Percentiles rank a stretch among this genome's conserved stretches.
phyloP scores from a whole-genome alignment of 306 rosid genomes.

The Lablab purpureus region DNA sequence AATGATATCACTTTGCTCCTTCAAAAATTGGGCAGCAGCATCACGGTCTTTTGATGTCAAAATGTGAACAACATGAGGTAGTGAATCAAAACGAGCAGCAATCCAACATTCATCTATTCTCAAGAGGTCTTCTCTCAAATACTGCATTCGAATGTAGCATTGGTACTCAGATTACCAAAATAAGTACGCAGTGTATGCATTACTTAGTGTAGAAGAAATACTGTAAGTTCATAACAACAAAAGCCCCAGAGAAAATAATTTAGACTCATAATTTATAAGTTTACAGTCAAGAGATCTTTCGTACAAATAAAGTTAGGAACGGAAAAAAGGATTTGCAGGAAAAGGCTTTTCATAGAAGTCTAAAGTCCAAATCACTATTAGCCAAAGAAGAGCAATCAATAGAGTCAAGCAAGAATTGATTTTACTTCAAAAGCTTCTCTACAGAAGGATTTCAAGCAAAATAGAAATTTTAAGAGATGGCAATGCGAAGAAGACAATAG shows the following conservation, averaged over 20 bases:
- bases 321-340: too few relatives aligned
- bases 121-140: slow-evolving; percentile 82
- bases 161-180: slow-evolving; percentile 42
- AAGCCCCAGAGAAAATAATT: not conserved
- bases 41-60: slow-evolving; percentile 99
- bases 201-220: slow-evolving; percentile 22
- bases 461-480: too few relatives aligned
- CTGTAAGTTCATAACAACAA: not conserved
- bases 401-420: too few relatives aligned
- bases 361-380: too few relatives aligned
- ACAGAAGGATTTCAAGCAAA: too few relatives aligned
- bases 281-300: not conserved
- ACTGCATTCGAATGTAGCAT: slow-evolving; percentile 63
- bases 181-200: not conserved
- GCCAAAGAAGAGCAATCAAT: too few relatives aligned
- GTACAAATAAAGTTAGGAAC: not conserved
- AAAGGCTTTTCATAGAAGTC: too few relatives aligned
- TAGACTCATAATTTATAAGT: not conserved
- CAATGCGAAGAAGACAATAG: too few relatives aligned
- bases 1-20: slow-evolving; percentile 96
- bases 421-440: too few relatives aligned
- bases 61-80: slow-evolving; percentile 98
- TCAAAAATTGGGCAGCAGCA: slow-evolving; percentile 72
- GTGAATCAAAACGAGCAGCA: slow-evolving; percentile 96
- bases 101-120: slow-evolving; percentile 91